A percentile compares a stretch with the other conserved stretches of the same genome.
Evolutionary conservation across 2,329 filamentous ascomycete species (phyloP).

Genomic region (Blumeriella jaapii): DNA sequence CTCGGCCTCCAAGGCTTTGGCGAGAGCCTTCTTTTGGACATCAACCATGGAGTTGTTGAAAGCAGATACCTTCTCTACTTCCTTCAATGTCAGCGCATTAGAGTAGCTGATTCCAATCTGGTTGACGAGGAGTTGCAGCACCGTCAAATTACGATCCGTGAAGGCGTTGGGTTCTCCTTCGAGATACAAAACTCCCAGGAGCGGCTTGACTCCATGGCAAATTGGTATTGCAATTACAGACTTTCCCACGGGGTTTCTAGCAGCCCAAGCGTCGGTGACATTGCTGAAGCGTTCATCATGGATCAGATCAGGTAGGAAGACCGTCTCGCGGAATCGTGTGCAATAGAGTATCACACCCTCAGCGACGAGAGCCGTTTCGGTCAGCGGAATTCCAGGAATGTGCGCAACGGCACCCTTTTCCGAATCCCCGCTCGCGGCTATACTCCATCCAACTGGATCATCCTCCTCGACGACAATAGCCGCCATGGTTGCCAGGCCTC

Average conservation of each 20-base stretch:
- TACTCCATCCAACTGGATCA: slow-evolving; percentile 46
- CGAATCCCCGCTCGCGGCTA: slow-evolving; percentile 62
- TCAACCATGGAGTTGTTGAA: slow-evolving; percentile 70
- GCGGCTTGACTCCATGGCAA: slow-evolving; percentile 55
- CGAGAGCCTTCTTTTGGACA: slow-evolving; percentile 62
- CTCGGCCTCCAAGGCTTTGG: slow-evolving; percentile 61
- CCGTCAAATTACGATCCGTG: slow-evolving; percentile 59
- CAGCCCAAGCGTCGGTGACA: slow-evolving; percentile 56
- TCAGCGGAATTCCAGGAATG: slow-evolving; percentile 51
- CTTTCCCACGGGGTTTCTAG: slow-evolving; percentile 56
- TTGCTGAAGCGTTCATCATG: slow-evolving; percentile 71
- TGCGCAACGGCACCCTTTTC: slow-evolving; percentile 58
- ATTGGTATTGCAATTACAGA: slow-evolving; percentile 75
- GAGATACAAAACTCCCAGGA: slow-evolving; percentile 65
- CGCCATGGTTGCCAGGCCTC: slow-evolving; percentile 56
- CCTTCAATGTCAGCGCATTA: slow-evolving; percentile 55
- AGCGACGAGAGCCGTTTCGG: slow-evolving; percentile 56
- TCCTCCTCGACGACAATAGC: slow-evolving; percentile 65
- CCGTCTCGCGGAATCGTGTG: slow-evolving; percentile 61
- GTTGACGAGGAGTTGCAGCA: slow-evolving; percentile 61
- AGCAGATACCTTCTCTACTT: slow-evolving; percentile 65
- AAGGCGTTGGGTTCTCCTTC: slow-evolving; percentile 66
- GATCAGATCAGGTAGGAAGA: slow-evolving; percentile 63
- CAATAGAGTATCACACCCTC: slow-evolving; percentile 69
- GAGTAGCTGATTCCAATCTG: slow-evolving; percentile 66